phyloP scores from a whole-genome alignment of 139 green algal species.

The Ettlia oleoabundans region DNA sequence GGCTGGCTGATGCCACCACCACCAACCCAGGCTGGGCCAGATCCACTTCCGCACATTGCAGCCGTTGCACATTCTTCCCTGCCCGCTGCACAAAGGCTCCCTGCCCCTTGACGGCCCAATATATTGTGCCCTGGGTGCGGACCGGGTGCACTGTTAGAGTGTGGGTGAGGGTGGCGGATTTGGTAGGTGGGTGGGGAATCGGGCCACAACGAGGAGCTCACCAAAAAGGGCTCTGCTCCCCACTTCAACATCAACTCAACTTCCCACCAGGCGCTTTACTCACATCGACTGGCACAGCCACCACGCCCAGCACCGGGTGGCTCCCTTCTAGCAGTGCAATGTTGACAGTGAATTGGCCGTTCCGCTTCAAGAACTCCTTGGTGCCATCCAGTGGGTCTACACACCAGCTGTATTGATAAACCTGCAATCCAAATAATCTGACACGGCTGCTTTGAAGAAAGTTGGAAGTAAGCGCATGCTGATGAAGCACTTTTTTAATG shows the following conservation, averaged over 20 bases:
- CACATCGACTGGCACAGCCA: conserved; percentile 73
- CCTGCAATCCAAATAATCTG: conserved; percentile 30
- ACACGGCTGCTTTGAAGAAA: background rate
- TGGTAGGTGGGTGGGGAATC: too few species aligned
- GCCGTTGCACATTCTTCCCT: conserved; percentile 18
- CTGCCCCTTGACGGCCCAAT: conserved; percentile 75
- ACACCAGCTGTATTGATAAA: conserved; percentile 79
- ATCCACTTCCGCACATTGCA: conserved; percentile 54
- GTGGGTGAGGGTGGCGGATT: background rate
- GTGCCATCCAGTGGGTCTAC: conserved; percentile 92
- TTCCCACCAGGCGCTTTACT: background rate
- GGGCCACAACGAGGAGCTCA: too few species aligned
- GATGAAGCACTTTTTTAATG: too few species aligned
- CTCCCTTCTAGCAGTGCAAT: conserved; percentile 76
- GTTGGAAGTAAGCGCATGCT: background rate
- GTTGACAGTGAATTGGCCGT: conserved; percentile 92
- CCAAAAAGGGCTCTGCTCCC: too few species aligned
- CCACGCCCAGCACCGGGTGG: conserved; percentile 80
- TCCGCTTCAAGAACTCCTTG: conserved; percentile 94
- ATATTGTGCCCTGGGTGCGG: conserved; percentile 52
- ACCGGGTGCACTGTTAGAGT: background rate
- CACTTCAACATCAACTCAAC: background rate
- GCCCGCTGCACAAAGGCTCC: conserved; percentile 70
- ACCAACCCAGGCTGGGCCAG: conserved; percentile 51
- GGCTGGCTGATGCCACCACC: conserved; percentile 67